Base-by-base conservation (phyloP, 345 rosid species). In the Schrenkiella parvula region DNA sequence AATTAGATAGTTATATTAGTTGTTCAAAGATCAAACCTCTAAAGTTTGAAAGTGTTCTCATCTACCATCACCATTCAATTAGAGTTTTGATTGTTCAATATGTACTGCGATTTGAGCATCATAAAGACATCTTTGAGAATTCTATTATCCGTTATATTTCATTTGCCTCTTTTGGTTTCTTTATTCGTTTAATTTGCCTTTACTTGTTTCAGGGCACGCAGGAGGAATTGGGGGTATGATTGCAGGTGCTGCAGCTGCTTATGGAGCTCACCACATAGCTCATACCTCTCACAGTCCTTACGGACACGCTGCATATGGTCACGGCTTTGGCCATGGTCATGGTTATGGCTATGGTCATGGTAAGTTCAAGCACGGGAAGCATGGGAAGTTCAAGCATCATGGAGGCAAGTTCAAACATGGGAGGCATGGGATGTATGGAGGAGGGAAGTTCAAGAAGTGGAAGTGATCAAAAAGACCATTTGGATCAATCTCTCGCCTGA, bases 241-340 rank as follows among this genome's bases (percentile, higher is more conserved):
- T 62, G 97, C 96, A 7, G 98, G 96, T 18, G 98, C 97, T 8
- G 97, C 97, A 3, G 97, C 93, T 1, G 98, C 98, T 44, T 74
- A 68, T 72, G 97, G 97, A 60, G 89, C 88, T 26, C 82, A 81
- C 38, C 84, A 87, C 48, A 0, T 83, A 47, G 4, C 82, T 18
- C 89, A 85, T n/a, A 85, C 89, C 28, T 8, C 77, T 21, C 83
- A 79, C 19, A 26, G 32, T 8, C 78, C 70, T 47, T 66, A 57
- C 4, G 82, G 77, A 31, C 80, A 76, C 4, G 80, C 66, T 18
- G 74, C 68, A 8, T 68, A 79, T 47, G 86, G 81, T 23, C 75
- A 55, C 44, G 73, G 64, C 2, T 58, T 19, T 62, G 72, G 72
- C 2, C 13, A 78, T 64, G 74, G 83, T 26, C 66, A 69, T 51